Evolutionary conservation across 2,329 filamentous ascomycete genomes (phyloP), one percentile per base, ranked within the genome.

Genomic region (Aspergillus sp.): DNA sequence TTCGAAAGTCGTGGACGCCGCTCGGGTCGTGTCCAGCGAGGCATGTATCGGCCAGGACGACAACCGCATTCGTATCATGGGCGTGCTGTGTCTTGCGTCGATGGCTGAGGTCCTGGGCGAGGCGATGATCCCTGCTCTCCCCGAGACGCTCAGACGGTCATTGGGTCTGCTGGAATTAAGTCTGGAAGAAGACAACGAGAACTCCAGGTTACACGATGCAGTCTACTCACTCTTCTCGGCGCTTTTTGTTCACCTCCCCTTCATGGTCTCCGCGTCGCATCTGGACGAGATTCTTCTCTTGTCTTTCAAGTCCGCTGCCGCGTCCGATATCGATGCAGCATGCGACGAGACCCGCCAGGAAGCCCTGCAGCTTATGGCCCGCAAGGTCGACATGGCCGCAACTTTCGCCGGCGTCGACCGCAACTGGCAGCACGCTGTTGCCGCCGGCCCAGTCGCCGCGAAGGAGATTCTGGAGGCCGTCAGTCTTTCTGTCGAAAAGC

Each of bases 51-150:
- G 85, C 34, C 83, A 86, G 62, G 68, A 76, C 8, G 86, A 94
- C 58, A 73, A 78, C 54, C 80, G 80, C 28, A 78, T 96, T 42
- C 83, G 84, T 36, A 78, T 91, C 49, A 86, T 94, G 74, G 87
- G 88, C n/a, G 72, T 96, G 41, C 73, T 96, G 42, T 96, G 89
- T 62, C 77, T 98, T 48, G 85, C 91, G 3, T 95, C 89, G 1
- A 80, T 94, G 57, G 83, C 94, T 3, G 88, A 95, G 57, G 88
- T 95, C 6, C 74, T 97, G 35, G 84, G 86, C 48, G 88, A 95
- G 54, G 85, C 84, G 8, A 85, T 94, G 49, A 85, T 97, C 19
- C 86, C 89, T 0, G 76, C 96, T 0, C 73, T 97, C 19, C 88
- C 91, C 0, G 75, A 76, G 27, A 82, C 88, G 0, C 79, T 96